Evolutionary conservation across 2,329 filamentous ascomycete species (phyloP).

Genomic region (Thelonectria rubi): DNA sequence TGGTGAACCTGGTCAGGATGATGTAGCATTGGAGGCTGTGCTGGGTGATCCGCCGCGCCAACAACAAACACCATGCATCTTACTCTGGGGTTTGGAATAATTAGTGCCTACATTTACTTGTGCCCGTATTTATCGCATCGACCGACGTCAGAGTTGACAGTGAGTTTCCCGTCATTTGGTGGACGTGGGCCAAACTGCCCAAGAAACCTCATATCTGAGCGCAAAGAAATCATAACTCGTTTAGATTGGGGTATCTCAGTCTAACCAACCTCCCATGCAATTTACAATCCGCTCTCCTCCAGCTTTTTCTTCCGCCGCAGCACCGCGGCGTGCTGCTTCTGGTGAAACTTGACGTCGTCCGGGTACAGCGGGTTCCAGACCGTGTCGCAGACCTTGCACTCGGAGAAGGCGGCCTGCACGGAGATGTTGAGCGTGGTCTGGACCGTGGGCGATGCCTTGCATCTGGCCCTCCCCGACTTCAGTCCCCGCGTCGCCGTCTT

Average conservation of each 20-base stretch:
- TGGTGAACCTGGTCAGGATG: no score
- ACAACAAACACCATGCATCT: no score
- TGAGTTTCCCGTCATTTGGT: no score
- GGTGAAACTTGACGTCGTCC: constrained; percentile 55
- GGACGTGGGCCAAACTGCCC: no score
- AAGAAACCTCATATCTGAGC: no score
- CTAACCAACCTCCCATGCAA: constrained; percentile 20
- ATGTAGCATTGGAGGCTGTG: no score
- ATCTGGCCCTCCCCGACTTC: constrained; percentile 30
- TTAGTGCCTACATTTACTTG: no score
- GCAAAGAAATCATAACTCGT: constrained; percentile 19
- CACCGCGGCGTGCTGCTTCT: constrained; percentile 50
- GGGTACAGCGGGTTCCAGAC: constrained; percentile 57
- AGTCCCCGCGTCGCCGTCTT: constrained; percentile 14
- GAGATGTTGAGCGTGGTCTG: constrained; percentile 58
- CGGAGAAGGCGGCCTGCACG: constrained; percentile 52
- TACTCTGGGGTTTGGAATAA: no score
- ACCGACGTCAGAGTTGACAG: no score
- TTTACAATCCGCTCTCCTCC: constrained; percentile 32
- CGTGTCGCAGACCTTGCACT: constrained; percentile 54
- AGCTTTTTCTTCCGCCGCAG: constrained; percentile 41
- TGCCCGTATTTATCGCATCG: no score
- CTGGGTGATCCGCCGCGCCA: no score
- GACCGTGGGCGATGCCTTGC: constrained; percentile 40
- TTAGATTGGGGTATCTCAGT: constrained; percentile 36